Evolutionary conservation across 768 basidiomycete genomes (phyloP), one percentile per base, ranked within the genome.

Genomic region (Suillus bovinus): DNA sequence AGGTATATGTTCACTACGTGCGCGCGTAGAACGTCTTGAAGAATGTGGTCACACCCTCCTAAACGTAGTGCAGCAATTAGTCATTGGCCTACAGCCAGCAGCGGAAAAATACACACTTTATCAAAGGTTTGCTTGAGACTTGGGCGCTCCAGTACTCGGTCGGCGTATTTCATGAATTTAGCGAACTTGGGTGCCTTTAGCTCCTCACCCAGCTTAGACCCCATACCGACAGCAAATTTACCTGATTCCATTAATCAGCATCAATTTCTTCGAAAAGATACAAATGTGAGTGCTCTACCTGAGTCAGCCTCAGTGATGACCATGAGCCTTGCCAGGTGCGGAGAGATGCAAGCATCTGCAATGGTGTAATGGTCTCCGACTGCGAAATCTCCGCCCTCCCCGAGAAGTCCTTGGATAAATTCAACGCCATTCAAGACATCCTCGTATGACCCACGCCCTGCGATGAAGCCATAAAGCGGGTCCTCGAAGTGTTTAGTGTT

Each of bases 331-430:
- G 78, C 83, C 10, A 89, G 66, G 75, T 86, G 82, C 4, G 89
- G 87, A 5, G 79, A 76, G 34, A 86, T 71, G 1, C 81, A 83
- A 24, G 83, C 82, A 66, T 89, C 89, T 4, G 87, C 88, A 61
- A 82, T 82, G 34, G 81, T 84, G 71, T 80, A 89, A 56, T 81
- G 75, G 27, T 75, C 69, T 3, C 78, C 78, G 14, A 77, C 52
- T 2, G 69, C 69, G 14, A 61, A 70, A 68, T 66, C 83, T 44
- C 74, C 83, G 0, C 64, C 71, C 44, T 82, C 81, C 2, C 81
- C 80, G 24, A 89, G 78, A 22, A 84, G 75, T 9, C 56, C 68
- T 71, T 86, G 86, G 44, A 85, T 66, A 33, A 71, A 69, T 49
- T 84, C 80, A 56, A 87, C 67, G 0, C 73, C 82, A 27, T 66